Evolutionary conservation across 352 stramenopile genomes (phyloP).

Genomic region (Pythium inflatum): DNA sequence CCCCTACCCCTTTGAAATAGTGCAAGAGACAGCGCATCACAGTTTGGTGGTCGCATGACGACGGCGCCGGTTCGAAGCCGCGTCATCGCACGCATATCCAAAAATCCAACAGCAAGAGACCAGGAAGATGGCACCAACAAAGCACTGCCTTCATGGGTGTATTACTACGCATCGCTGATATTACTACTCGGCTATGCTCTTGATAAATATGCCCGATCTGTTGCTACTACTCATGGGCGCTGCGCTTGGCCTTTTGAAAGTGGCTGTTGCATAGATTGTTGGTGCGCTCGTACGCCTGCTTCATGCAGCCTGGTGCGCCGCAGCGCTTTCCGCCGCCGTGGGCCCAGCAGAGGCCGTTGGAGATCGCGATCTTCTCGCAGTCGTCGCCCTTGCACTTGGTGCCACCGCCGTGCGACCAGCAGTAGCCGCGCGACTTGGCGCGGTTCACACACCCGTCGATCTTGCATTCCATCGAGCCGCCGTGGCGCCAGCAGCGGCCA

Average conservation of each 20-base stretch:
- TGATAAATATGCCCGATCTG: not conserved
- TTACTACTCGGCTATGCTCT: not conserved
- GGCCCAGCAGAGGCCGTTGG: constrained; percentile 75
- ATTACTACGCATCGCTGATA: not conserved
- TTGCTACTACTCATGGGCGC: no score
- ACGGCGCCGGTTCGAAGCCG: not conserved
- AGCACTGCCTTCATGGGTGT: no score
- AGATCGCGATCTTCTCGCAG: constrained; percentile 83
- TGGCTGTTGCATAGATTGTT: constrained; percentile 71
- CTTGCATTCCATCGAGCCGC: constrained; percentile 80
- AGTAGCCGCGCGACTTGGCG: constrained; percentile 85
- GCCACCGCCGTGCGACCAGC: constrained; percentile 83
- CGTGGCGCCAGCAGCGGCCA: constrained; percentile 75
- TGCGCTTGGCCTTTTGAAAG: constrained; percentile 35
- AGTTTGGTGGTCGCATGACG: constrained; percentile 28
- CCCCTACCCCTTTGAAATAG: not conserved
- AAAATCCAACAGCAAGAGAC: not conserved
- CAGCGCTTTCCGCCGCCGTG: constrained; percentile 56
- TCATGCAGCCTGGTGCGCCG: constrained; percentile 57
- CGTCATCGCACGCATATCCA: constrained; percentile 11
- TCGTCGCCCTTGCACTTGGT: constrained; percentile 72
- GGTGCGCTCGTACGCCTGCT: constrained; percentile 80
- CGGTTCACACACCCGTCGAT: constrained; percentile 71
- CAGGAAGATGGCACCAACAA: no score
- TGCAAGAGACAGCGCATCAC: constrained; percentile 12